Base-by-base conservation (phyloP, 805 yeast genomes). In the Ascoidea tarda region DNA sequence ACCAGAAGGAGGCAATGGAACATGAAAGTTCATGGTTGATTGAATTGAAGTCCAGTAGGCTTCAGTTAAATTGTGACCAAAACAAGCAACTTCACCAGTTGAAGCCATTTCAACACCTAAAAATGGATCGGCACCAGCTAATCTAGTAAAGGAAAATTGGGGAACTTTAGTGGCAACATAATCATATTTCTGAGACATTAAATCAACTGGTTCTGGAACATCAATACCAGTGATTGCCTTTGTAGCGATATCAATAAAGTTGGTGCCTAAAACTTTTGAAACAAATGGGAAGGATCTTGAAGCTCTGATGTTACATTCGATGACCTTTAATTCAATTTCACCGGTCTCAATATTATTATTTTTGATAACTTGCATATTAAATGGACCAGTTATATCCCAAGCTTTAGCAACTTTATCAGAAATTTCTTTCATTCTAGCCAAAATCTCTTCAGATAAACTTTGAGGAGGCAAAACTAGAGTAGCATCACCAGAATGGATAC, bases 31-130 rank as follows among this genome's bases (percentile, higher is more conserved):
- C 97, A 90, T 93, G 46, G 96, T 89, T 50, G 96, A 79, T 76
- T 93, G 97, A 62, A 91, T 81, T 14, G 98, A 84, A 48, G 97
- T 84, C 98, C 98, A 93, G 78, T 93, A 93, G 44, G 98, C 96
- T 70, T 93, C 98, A 53, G 77, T 62, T 57, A 84, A 68, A 68
- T 87, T 84, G 57, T 74, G 74, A 61, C 99, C 99, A 66, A 93
- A 93, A 66, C 96, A 87, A 33, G 99, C 99, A 66, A 93, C 86
- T 73, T 93, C 99, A 69, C 99, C 99, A 51, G 99, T 93, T 10
- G 98, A 90, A 5, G 98, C 84, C 99, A 93, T 93, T 74, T 93
- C 99, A 59, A 93, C 99, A 58, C 99, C 99, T 65, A 93, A 76
- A 77, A 87, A 90, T 58, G 99, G 99, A 69, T 93, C 99, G 50